Evolutionary conservation across 2,329 filamentous ascomycete genomes (phyloP), one percentile per base, ranked within the genome.

Genomic region (Stemphylium beticola): DNA sequence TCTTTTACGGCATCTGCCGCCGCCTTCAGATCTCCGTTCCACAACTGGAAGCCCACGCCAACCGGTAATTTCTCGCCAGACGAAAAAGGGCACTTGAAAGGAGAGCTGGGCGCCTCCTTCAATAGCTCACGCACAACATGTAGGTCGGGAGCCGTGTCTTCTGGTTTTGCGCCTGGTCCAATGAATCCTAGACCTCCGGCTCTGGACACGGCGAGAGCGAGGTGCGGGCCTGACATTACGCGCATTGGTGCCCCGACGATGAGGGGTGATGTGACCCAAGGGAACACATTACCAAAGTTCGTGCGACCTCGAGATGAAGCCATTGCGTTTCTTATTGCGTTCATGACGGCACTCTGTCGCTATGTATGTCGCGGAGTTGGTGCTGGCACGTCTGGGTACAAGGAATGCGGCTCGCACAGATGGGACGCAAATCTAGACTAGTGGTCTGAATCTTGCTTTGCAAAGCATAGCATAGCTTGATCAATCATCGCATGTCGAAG

Each of bases 231-330:
- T 67, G 80, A 76, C 50, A 89, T 83, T 36, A 85, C 78, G 48
- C 85, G 82, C 88, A 91, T 90, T 0, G 88, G 88, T 1, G 86
- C 87, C 29, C 78, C 78, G 43, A 81, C 77, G 36, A 91, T 79
- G 29, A 89, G 72, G 8, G 86, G 86, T 4, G 71, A 47, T 18
- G 72, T 68, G 2, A 76, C 78, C 85, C 85, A 88, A 50, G 85
- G 82, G 64, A 64, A 62, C 18, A 33, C 17, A 22, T 53, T 46
- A 36, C 20, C 15, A 12, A 57, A n/a, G 18, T 38, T 46, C 11
- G n/a, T 14, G 18, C 37, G 31, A 4, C 17, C 33, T 29, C 36
- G 34, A 22, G 29, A 9, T 4, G 41, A 38, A 24, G 22, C 34
- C 32, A 57, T 18, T 15, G 33, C 20, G 6, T 15, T 53, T 26